Percentiles rank a stretch among this genome's conserved stretches.
These are phyloP conservation scores for Deinandra increscens DNA, from an alignment of 129 eudicot species.

Conservation along the genomic window DNA sequence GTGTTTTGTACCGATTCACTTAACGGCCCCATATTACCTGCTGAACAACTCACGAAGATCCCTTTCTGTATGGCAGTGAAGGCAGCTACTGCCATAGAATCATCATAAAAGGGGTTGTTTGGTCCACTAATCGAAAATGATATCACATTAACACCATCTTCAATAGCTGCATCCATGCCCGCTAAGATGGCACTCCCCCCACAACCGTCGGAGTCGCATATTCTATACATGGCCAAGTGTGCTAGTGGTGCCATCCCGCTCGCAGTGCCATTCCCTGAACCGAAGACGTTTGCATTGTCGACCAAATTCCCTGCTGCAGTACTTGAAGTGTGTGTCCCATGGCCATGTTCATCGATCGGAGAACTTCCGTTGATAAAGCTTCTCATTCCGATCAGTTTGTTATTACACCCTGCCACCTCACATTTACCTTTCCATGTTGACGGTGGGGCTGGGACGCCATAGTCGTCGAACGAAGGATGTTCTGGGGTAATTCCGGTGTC, in stretches of 20 bases:
- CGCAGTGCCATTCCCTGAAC: slow-evolving; percentile 39
- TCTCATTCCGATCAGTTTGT: slow-evolving; percentile 27
- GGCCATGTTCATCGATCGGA: slow-evolving; percentile 34
- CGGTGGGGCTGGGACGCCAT: slow-evolving; percentile 37
- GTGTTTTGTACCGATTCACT: slow-evolving; percentile 32
- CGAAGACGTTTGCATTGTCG: slow-evolving; percentile 35
- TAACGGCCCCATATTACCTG: slow-evolving; percentile 46
- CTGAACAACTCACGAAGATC: slow-evolving; percentile 56
- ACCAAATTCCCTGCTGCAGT: slow-evolving; percentile 42
- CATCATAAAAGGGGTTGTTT: neutral
- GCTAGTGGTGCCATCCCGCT: slow-evolving; percentile 18
- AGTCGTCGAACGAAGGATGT: slow-evolving; percentile 25
- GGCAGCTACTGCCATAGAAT: neutral
- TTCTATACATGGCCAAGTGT: slow-evolving; percentile 26
- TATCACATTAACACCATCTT: neutral
- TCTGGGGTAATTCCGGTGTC: slow-evolving; percentile 31
- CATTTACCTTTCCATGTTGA: slow-evolving; percentile 38
- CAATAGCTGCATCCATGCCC: slow-evolving; percentile 2
- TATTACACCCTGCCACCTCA: slow-evolving; percentile 18
- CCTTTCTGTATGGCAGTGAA: slow-evolving; percentile 45
- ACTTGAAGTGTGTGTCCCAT: slow-evolving; percentile 40
- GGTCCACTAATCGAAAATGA: neutral
- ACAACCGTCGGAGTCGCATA: neutral
- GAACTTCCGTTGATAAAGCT: neutral
- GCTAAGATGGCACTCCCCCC: neutral